Evolutionary conservation across 2,329 filamentous ascomycete species (phyloP), one percentile per base, ranked within the genome.

Genomic region (Leptodontidium sp.): DNA sequence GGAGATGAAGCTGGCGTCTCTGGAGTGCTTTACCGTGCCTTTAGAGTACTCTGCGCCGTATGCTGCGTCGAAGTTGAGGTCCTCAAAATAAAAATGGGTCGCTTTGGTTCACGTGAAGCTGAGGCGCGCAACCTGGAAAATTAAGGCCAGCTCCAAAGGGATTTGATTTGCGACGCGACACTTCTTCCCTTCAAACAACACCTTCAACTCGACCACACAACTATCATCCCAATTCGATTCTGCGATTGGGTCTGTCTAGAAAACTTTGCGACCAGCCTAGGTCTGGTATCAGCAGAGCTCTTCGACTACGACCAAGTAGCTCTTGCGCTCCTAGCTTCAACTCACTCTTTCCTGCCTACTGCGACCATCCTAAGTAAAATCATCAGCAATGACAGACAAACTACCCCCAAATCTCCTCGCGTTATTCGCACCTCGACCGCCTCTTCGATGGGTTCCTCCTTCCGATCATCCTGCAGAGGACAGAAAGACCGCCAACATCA

Each of bases 381-480:
- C 55, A 52, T 68, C 76, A 84, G 75, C 32, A 71, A 99, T 98
- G 96, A 98, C 96, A 62, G 95, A 98, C 86, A 96, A 97, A 82
- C 91, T 99, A 24, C 95, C 96, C 68, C 93, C 92, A 66, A 95
- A 97, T 79, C 88, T 98, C 69, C 87, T 98, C 76, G 92, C 93
- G 82, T 93, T 98, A 75, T 99, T 99, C 84, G 93, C 95, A 82
- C 93, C 96, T 79, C 93, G 96, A 69, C 96, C 96, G 75, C 92
- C 95, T 69, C 84, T 98, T 79, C 92, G 94, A 81, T 98, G 93
- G 87, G 89, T 97, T 70, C 91, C 92, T 70, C 93, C 94, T 7
- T 85, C 87, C 75, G 95, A 98, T 81, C 86, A 92, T 79, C 88
- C 94, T 71, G 91, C 94, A 12, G 93, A 96, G 81, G 88, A 94